Conservation (phyloP, 169 alveolate species). For the Cryptosporidium tyzzeri region DNA sequence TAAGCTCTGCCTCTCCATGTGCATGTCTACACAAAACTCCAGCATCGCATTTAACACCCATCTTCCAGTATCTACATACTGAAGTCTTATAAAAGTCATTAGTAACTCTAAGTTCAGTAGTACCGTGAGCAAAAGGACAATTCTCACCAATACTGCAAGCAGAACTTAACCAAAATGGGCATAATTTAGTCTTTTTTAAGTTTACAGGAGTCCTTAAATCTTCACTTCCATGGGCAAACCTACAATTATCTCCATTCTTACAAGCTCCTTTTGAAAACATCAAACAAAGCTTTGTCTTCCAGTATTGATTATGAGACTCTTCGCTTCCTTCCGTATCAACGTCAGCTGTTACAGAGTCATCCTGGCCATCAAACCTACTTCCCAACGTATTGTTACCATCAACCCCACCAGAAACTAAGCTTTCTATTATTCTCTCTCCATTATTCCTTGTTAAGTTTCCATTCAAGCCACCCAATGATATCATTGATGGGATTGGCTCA, state of each 20-base stretch:
- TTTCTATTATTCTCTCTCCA: background rate
- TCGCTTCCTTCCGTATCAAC: slow-evolving; percentile 24
- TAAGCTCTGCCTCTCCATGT: slow-evolving; percentile 79
- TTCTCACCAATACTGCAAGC: slow-evolving; percentile 75
- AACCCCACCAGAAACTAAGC: background rate
- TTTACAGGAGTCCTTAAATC: slow-evolving; percentile 76
- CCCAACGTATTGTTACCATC: background rate
- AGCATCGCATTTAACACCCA: slow-evolving; percentile 80
- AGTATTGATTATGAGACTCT: slow-evolving; percentile 50
- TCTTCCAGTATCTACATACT: slow-evolving; percentile 82
- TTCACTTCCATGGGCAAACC: slow-evolving; percentile 76
- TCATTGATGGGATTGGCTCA: background rate
- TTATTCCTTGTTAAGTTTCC: background rate
- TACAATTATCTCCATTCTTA: slow-evolving; percentile 69
- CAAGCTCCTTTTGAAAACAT: slow-evolving; percentile 71
- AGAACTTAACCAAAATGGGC: slow-evolving; percentile 75
- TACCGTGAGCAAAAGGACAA: slow-evolving; percentile 84
- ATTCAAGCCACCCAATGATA: background rate
- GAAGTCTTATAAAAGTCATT: slow-evolving; percentile 82
- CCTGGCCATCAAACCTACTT: slow-evolving; percentile 5
- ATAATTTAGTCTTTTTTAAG: slow-evolving; percentile 75
- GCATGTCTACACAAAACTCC: slow-evolving; percentile 83
- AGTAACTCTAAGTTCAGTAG: slow-evolving; percentile 81
- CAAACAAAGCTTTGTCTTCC: slow-evolving; percentile 76
- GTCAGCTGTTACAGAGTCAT: background rate